Conservation (phyloP, 2,329 filamentous ascomycete genomes). For the Colletotrichum paranaense region DNA sequence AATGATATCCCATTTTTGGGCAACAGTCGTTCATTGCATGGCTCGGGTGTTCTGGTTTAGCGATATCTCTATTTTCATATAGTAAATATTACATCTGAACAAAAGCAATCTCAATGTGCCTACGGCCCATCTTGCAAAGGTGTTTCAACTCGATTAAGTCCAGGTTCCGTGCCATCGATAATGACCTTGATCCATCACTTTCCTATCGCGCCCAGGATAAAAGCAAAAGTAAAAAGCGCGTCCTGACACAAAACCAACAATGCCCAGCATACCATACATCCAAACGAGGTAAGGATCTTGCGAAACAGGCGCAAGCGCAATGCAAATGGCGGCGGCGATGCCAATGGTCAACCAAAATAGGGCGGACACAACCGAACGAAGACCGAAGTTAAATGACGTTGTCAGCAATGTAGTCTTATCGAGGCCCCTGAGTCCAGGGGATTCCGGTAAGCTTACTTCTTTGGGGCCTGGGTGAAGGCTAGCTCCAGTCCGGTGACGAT, state of each 20-base stretch:
- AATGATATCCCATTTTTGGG: neutral
- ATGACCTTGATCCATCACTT: neutral
- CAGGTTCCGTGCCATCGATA: neutral
- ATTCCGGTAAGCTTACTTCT: slow-evolving; percentile 38
- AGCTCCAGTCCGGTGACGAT: slow-evolving; percentile 78
- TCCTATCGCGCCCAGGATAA: neutral
- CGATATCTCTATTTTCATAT: neutral
- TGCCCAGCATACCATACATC: slow-evolving; percentile 71
- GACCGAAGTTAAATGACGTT: neutral
- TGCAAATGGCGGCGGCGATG: slow-evolving; percentile 52
- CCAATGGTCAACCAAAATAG: slow-evolving; percentile 65
- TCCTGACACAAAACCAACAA: slow-evolving; percentile 59
- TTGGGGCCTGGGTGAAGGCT: slow-evolving; percentile 77
- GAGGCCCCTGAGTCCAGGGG: neutral
- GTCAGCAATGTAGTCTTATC: neutral
- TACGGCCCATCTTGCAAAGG: too few species aligned
- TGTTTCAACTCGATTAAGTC: neutral
- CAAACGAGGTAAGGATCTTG: slow-evolving; percentile 74
- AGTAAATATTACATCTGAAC: neutral
- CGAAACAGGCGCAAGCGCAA: slow-evolving; percentile 70
- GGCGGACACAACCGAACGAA: slow-evolving; percentile 30
- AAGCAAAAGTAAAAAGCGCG: slow-evolving; percentile 59
- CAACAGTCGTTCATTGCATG: slow-evolving; percentile 7
- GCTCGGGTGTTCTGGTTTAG: neutral
- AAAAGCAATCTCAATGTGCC: neutral